Evolutionary conservation across 2,329 filamentous ascomycete species (phyloP).

Genomic region (Fusarium liriodendri): DNA sequence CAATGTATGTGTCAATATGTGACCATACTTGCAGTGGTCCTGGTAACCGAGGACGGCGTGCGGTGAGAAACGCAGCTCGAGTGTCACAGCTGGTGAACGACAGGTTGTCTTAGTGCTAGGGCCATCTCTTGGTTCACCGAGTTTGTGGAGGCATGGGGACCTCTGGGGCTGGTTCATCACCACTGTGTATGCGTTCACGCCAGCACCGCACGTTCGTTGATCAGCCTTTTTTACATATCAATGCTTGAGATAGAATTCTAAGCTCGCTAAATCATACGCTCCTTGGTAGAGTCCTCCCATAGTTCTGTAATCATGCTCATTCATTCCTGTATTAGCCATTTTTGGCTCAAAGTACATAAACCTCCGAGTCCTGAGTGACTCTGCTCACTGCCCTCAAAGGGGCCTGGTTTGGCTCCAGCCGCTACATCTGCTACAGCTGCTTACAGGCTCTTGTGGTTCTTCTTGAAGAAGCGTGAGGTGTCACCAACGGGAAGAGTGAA

Average conservation of each 20-base stretch:
- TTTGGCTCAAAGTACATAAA: neutral
- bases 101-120: neutral
- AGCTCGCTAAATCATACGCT: neutral
- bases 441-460: constrained; percentile 15
- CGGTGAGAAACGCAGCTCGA: neutral
- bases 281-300: neutral
- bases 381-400: neutral
- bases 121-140: neutral
- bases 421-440: no score
- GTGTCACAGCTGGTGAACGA: neutral
- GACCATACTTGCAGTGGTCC: neutral
- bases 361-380: neutral
- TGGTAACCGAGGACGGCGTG: neutral
- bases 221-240: neutral
- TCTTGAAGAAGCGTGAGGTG: constrained; percentile 33
- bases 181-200: neutral
- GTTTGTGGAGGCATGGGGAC: neutral
- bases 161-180: neutral
- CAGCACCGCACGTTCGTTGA: neutral
- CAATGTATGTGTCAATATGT: neutral
- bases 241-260: neutral
- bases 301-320: neutral
- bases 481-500: constrained; percentile 42
- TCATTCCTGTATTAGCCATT: neutral
- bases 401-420: no score